Conservation (phyloP, 2,329 filamentous ascomycete species). For the Fusarium temperatum region DNA sequence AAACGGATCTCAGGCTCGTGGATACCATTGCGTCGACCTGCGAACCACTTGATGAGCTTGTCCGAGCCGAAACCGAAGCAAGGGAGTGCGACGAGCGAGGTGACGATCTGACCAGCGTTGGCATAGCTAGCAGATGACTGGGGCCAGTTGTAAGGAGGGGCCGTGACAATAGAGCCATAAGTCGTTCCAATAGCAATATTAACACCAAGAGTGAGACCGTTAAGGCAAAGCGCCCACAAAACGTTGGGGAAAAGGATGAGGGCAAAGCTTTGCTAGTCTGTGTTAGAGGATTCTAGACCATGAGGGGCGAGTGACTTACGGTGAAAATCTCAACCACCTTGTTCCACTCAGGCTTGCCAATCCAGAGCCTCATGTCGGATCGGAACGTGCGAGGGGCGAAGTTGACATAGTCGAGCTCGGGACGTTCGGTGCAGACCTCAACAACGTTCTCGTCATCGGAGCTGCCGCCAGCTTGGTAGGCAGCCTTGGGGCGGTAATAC, state of each 20-base stretch:
- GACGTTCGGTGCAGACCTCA: conserved; percentile 22
- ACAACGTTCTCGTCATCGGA: conserved; percentile 5
- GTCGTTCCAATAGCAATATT: conserved; percentile 38
- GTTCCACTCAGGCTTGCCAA: conserved; percentile 29
- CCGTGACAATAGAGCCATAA: conserved; percentile 26
- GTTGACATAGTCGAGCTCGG: conserved; percentile 33
- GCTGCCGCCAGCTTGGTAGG: background rate
- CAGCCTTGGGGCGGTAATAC: conserved; percentile 5
- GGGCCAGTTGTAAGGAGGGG: conserved; percentile 33
- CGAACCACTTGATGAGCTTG: conserved; percentile 34
- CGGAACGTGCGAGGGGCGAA: conserved; percentile 30
- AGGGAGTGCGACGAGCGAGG: conserved; percentile 28
- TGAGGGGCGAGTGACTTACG: background rate
- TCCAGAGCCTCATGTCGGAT: conserved; percentile 34
- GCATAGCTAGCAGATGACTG: conserved; percentile 31
- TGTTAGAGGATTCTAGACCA: background rate
- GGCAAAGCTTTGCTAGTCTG: conserved; percentile 30
- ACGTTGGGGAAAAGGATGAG: conserved; percentile 37
- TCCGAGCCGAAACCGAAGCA: conserved; percentile 33
- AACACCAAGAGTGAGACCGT: conserved; percentile 34
- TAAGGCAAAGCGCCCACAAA: conserved; percentile 32
- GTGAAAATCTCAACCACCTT: conserved; percentile 21
- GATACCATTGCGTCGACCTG: conserved; percentile 26
- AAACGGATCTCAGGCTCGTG: conserved; percentile 34
- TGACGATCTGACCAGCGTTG: conserved; percentile 35